phyloP scores from a whole-genome alignment of 2,329 filamentous ascomycete genomes.

The Verticillium longisporum region DNA sequence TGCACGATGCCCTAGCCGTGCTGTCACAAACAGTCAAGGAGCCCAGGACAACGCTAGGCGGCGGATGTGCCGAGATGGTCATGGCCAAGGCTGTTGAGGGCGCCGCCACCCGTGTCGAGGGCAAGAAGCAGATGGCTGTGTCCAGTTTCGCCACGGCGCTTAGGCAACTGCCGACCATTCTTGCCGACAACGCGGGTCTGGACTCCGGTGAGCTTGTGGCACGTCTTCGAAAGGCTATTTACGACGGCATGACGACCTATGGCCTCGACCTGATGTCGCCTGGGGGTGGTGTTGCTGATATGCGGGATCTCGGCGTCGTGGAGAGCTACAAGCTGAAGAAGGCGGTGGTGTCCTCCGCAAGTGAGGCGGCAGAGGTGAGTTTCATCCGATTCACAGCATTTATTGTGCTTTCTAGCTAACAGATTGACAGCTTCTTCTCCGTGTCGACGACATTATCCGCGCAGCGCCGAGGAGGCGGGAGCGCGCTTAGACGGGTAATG shows the following conservation, averaged over 20 bases:
- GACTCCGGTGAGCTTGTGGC: conserved; percentile 93
- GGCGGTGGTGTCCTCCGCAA: conserved; percentile 94
- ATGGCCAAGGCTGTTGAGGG: conserved; percentile 98
- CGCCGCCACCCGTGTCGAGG: conserved; percentile 86
- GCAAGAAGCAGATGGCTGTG: conserved; percentile 94
- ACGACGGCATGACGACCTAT: conserved; percentile 87
- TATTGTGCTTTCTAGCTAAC: conserved; percentile 13
- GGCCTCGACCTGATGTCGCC: conserved; percentile 84
- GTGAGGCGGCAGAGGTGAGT: conserved; percentile 89
- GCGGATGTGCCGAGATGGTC: conserved; percentile 95
- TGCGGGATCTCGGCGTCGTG: conserved; percentile 90
- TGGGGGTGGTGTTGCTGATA: conserved; percentile 88
- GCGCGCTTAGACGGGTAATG: conserved; percentile 46
- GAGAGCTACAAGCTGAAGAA: conserved; percentile 99
- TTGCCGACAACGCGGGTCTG: conserved; percentile 94
- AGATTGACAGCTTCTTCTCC: conserved; percentile 64
- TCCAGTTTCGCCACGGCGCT: conserved; percentile 83
- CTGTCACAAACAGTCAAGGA: conserved; percentile 95
- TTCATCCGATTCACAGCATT: background rate
- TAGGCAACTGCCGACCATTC: conserved; percentile 88
- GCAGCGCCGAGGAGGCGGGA: conserved; percentile 80
- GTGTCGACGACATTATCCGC: conserved; percentile 97
- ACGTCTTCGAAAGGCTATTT: conserved; percentile 85
- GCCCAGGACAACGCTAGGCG: conserved; percentile 87
- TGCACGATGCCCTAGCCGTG: conserved; percentile 94